Conservation (phyloP, 2,329 filamentous ascomycete species). For the Trichoderma atrobrunneum region DNA sequence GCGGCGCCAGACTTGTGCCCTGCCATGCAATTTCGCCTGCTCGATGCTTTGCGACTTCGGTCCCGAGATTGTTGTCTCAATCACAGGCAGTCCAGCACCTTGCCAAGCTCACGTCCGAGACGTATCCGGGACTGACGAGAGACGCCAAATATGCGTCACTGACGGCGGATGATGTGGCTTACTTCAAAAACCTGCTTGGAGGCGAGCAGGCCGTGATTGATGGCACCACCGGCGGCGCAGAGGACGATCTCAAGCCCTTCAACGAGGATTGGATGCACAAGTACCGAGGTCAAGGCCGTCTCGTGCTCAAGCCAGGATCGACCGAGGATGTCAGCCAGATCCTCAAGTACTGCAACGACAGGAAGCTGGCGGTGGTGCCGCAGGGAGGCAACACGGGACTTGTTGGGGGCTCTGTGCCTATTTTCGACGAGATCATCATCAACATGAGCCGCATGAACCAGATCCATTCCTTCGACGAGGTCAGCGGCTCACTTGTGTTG, state of each 20-base stretch:
- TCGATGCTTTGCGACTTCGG: conserved; percentile 32
- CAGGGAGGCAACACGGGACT: conserved; percentile 97
- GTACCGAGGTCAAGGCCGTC: conserved; percentile 83
- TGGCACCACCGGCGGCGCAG: conserved; percentile 59
- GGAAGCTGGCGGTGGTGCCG: conserved; percentile 87
- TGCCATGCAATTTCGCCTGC: not conserved
- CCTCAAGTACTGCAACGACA: conserved; percentile 91
- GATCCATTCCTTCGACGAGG: conserved; percentile 88
- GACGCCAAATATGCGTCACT: conserved; percentile 72
- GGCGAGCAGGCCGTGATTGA: conserved; percentile 73
- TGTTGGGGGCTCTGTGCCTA: conserved; percentile 91
- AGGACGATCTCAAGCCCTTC: conserved; percentile 82
- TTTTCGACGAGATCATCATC: conserved; percentile 97
- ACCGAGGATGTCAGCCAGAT: conserved; percentile 89
- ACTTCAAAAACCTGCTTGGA: conserved; percentile 80
- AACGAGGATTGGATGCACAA: conserved; percentile 99
- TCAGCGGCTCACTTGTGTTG: conserved; percentile 83
- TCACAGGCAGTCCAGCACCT: conserved; percentile 24
- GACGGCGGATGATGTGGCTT: conserved; percentile 73
- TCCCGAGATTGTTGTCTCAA: conserved; percentile 28
- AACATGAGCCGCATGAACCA: conserved; percentile 87
- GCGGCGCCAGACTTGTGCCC: not conserved
- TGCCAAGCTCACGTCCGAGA: conserved; percentile 76
- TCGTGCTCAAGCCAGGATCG: conserved; percentile 81
- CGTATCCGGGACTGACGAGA: conserved; percentile 79